Evolutionary conservation across 2,329 filamentous ascomycete genomes (phyloP), one percentile per base, ranked within the genome.

Genomic region (Boeremia exigua): DNA sequence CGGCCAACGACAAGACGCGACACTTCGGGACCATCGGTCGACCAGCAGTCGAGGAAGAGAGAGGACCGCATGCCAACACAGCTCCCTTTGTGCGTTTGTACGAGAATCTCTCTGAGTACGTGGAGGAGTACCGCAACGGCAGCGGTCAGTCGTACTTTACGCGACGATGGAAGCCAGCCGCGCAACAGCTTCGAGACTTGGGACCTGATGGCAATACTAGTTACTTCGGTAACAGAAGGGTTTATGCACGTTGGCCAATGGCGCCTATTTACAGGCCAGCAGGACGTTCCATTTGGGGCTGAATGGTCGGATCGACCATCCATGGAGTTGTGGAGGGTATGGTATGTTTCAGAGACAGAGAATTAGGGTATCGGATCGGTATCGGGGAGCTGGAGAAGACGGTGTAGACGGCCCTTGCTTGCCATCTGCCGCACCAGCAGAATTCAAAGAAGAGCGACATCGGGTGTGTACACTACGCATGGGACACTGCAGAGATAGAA

Each of bases 61-160:
- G 55, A n/a, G 25, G 23, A 8, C 19, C 51, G 8, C 62, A 61
- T 36, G 60, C 61, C 12, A 72, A 72, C 17, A 77, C 73, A 15
- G 72, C 70, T 32, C 53, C 76, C 4, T 74, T 80, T 48, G 70
- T 80, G 6, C 73, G 76, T 2, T 58, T 80, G 10, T 74, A 77
- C 45, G 78, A 80, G 58, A 79, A 73, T 29, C 68, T 81, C 1
- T 68, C 69, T 7, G 71, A 73, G 27, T 81, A 82, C 55, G 63
- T 74, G 32, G 78, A 71, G 19, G 65, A 70, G 42, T 58, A 46
- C 14, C 54, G 52, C 12, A 44, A 54, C 36, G 60, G 59, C 5
- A 69, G 52, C 60, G 70, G 28, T n/a, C 61, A 33, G 54, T 73
- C 74, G 39, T 77, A 79, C 64, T 81, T 77, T 60, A 75, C 67